These are phyloP conservation scores for Tolypocladium ovalisporum DNA, from an alignment of 2,329 filamentous ascomycete species.

Conservation along the genomic window DNA sequence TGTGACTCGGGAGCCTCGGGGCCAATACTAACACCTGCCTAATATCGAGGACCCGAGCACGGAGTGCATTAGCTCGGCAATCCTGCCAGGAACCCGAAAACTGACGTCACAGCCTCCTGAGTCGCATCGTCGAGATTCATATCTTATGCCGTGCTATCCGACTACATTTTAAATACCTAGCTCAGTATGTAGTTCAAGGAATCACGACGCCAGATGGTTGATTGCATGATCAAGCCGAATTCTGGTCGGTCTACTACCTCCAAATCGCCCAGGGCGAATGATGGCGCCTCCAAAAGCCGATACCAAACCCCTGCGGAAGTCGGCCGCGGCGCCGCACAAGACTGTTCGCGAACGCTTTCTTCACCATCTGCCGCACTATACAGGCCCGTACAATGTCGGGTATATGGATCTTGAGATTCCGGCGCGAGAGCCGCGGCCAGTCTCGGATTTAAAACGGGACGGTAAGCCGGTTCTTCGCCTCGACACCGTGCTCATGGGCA, in stretches of 20 bases:
- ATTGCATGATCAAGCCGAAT: not conserved
- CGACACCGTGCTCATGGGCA: slow-evolving; percentile 49
- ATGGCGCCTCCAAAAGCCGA: not conserved
- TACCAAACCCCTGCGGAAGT: slow-evolving; percentile 2
- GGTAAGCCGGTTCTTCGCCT: slow-evolving; percentile 27
- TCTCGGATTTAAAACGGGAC: slow-evolving; percentile 29
- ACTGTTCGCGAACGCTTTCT: slow-evolving; percentile 26
- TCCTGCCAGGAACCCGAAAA: not conserved
- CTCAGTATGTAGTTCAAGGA: not conserved
- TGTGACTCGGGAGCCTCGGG: not conserved
- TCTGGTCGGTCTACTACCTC: not conserved
- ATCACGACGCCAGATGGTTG: not conserved
- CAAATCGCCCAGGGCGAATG: not conserved
- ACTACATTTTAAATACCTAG: no score
- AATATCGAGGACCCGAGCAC: not conserved
- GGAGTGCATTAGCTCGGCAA: not conserved
- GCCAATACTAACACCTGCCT: not conserved
- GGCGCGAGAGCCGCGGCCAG: slow-evolving; percentile 26
- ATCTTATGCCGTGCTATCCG: no score
- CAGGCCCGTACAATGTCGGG: slow-evolving; percentile 57
- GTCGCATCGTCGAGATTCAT: not conserved
- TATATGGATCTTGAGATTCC: slow-evolving; percentile 58
- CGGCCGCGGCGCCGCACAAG: slow-evolving; percentile 16
- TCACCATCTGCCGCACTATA: slow-evolving; percentile 46
- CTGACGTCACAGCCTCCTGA: not conserved